Conservation (phyloP, 108 stramenopile species). For the Pseudonitzschia multiseries region DNA sequence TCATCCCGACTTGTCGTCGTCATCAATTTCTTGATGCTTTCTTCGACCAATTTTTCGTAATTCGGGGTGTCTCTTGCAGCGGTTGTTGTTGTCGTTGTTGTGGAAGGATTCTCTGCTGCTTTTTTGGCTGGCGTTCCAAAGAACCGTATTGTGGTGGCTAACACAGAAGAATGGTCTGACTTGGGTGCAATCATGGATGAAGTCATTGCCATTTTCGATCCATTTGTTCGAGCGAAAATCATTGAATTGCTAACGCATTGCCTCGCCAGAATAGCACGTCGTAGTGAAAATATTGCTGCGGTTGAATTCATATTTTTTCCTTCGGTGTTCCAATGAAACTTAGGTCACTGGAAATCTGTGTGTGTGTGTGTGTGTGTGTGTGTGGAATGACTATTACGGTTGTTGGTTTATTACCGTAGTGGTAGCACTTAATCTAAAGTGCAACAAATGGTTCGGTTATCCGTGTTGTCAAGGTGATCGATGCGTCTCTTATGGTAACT, state of each 20-base stretch:
- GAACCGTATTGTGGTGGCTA: not conserved
- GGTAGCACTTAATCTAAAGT: no score
- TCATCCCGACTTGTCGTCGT: not conserved
- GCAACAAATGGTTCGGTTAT: no score
- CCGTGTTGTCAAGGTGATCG: no score
- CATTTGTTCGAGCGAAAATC: not conserved
- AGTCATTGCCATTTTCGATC: not conserved
- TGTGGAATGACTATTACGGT: no score
- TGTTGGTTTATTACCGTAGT: no score
- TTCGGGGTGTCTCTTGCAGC: not conserved
- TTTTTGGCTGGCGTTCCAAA: not conserved
- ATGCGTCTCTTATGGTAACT: no score
- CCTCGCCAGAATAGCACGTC: not conserved
- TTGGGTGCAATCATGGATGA: not conserved
- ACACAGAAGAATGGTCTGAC: not conserved
- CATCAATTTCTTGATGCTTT: slow-evolving; percentile 37
- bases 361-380: no score
- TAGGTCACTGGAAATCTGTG: no score
- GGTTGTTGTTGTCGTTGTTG: not conserved
- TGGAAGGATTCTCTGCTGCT: not conserved
- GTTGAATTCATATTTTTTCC: not conserved
- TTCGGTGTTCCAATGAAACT: not conserved
- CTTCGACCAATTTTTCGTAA: slow-evolving; percentile 30
- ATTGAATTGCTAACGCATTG: not conserved
- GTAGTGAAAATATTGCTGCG: not conserved